Conservation (phyloP, 1,284 basidiomycete genomes). For the Schizophyllum amplum region DNA sequence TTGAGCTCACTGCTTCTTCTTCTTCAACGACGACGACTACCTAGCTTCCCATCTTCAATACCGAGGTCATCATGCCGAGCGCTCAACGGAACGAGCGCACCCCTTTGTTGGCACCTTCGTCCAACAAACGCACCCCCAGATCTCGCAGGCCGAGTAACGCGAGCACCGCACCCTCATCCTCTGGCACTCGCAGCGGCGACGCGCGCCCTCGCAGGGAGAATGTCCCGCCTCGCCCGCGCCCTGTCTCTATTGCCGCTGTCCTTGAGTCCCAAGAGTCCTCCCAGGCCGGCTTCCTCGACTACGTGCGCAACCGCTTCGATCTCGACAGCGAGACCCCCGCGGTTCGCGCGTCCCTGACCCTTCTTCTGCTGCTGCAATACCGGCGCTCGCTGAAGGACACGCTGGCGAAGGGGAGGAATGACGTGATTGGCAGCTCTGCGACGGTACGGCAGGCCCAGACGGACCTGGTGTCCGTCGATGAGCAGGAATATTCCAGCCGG, state of each 20-base stretch:
- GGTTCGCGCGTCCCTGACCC: neutral
- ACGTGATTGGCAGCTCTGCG: neutral
- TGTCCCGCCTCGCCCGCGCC: neutral
- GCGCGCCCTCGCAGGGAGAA: neutral
- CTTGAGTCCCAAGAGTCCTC: neutral
- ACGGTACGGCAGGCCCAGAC: neutral
- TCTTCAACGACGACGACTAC: no score
- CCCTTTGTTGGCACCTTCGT: neutral
- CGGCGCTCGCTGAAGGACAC: neutral
- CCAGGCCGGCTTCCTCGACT: neutral
- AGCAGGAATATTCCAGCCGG: neutral
- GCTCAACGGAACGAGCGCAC: neutral
- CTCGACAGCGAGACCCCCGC: neutral
- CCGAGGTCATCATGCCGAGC: no score
- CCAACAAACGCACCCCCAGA: neutral
- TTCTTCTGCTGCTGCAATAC: neutral
- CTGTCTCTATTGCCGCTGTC: neutral
- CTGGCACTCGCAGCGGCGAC: neutral
- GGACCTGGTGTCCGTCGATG: neutral
- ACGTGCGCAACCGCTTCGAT: neutral
- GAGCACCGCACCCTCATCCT: neutral
- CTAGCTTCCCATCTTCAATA: no score
- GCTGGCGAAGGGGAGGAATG: neutral
- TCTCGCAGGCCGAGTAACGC: neutral
- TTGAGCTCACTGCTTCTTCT: no score